Conservation (phyloP, 176 grass and related monocot species). For the Oryza brachyantha region DNA sequence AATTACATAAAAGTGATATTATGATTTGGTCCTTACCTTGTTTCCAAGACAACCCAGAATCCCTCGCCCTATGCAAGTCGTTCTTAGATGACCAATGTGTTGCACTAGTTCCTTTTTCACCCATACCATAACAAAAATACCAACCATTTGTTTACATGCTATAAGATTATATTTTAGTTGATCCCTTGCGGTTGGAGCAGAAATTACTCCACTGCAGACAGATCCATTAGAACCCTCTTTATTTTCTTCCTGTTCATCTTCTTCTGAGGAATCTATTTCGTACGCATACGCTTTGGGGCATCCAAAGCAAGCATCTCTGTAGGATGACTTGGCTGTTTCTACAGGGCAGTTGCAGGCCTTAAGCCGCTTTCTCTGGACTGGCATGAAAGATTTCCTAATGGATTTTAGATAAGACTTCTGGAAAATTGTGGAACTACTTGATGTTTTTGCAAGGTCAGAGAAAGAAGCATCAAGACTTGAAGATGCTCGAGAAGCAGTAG, state of each 20-base stretch:
- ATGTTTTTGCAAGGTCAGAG: slow-evolving; percentile 57
- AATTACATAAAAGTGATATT: slow-evolving; percentile 7
- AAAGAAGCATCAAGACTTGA: slow-evolving; percentile 46
- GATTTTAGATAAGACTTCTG: slow-evolving; percentile 74
- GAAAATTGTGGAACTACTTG: slow-evolving; percentile 64
- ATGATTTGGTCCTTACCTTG: slow-evolving; percentile 55
- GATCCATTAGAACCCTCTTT: slow-evolving; percentile 54
- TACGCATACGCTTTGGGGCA: slow-evolving; percentile 45
- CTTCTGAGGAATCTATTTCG: slow-evolving; percentile 59
- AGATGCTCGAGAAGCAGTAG: slow-evolving; percentile 43
- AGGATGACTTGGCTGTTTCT: slow-evolving; percentile 67
- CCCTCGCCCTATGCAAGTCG: slow-evolving; percentile 75
- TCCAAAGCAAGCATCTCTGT: slow-evolving; percentile 70
- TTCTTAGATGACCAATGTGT: slow-evolving; percentile 71
- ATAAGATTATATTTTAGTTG: slow-evolving; percentile 81
- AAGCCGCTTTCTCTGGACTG: slow-evolving; percentile 50
- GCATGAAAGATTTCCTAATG: slow-evolving; percentile 83
- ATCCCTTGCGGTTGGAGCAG: slow-evolving; percentile 36
- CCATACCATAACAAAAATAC: slow-evolving; percentile 90
- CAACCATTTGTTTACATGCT: slow-evolving; percentile 91
- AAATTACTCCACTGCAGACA: slow-evolving; percentile 34
- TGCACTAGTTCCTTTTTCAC: slow-evolving; percentile 70
- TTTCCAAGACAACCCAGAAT: slow-evolving; percentile 91
- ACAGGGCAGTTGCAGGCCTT: slow-evolving; percentile 74
- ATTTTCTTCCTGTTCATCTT: slow-evolving; percentile 55